These are phyloP conservation scores for Pestalotiopsis sp. DNA, from an alignment of 2,329 filamentous ascomycete genomes.

Conservation along the genomic window DNA sequence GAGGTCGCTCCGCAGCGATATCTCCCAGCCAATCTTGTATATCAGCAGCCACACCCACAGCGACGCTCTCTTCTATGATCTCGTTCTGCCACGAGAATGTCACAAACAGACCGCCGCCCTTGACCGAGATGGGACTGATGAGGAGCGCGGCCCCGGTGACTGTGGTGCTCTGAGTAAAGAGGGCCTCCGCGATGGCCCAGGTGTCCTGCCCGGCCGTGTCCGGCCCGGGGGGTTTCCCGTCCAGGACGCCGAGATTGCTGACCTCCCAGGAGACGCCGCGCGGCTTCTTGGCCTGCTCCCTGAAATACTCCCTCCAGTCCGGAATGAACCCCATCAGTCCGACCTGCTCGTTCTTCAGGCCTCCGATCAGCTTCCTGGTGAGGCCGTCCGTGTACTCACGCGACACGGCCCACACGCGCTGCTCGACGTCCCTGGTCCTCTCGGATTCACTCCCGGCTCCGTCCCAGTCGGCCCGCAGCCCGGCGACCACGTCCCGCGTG, in stretches of 20 bases:
- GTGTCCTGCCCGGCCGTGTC: background rate
- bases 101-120: slow-evolving; percentile 10
- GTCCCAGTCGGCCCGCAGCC: background rate
- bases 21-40: slow-evolving; percentile 10
- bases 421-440: background rate
- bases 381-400: slow-evolving; percentile 16
- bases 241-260: slow-evolving; percentile 30
- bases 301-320: slow-evolving; percentile 24
- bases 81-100: slow-evolving; percentile 11
- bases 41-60: slow-evolving; percentile 3
- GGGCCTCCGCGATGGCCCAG: slow-evolving; percentile 26
- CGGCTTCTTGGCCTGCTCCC: slow-evolving; percentile 16
- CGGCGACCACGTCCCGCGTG: background rate
- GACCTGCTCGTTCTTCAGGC: slow-evolving; percentile 25
- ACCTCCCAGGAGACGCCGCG: slow-evolving; percentile 24
- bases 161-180: slow-evolving; percentile 14
- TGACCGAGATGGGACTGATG: slow-evolving; percentile 12
- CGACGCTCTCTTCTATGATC: slow-evolving; percentile 4
- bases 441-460: background rate
- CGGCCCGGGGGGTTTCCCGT: slow-evolving; percentile 16
- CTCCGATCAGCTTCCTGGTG: slow-evolving; percentile 19
- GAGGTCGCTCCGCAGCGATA: background rate
- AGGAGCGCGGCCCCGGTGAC: background rate
- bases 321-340: slow-evolving; percentile 26
- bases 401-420: slow-evolving; percentile 26